Evolutionary conservation across 495 filamentous ascomycete species (phyloP).

Genomic region (Cetradonia linearis): DNA sequence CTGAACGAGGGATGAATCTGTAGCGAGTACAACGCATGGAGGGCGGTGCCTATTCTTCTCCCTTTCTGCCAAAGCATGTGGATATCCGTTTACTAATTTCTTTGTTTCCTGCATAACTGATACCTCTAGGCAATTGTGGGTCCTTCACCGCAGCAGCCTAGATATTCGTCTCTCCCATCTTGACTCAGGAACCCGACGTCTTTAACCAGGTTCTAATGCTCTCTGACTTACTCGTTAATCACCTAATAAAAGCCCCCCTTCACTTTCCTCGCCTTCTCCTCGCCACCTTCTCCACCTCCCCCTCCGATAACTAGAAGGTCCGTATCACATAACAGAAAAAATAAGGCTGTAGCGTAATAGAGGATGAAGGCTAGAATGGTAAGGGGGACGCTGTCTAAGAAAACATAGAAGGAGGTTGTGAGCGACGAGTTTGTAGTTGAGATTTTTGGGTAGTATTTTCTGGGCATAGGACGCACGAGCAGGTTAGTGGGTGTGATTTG

Average conservation of each 20-base stretch:
- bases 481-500: neutral
- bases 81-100: too few relatives aligned
- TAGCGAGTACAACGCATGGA: neutral
- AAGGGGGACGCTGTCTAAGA: neutral
- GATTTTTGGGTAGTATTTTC: neutral
- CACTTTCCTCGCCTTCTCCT: neutral
- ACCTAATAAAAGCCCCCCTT: neutral
- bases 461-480: too few relatives aligned
- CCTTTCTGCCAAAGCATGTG: too few relatives aligned
- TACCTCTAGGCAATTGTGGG: neutral
- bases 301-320: neutral
- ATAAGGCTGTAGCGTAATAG: too few relatives aligned
- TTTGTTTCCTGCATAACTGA: neutral
- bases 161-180: neutral
- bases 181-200: neutral
- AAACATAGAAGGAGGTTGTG: too few relatives aligned
- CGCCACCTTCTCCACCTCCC: neutral
- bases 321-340: neutral
- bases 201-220: neutral
- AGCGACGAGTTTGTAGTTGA: neutral
- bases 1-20: neutral
- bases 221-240: neutral
- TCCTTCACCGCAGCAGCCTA: neutral
- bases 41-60: neutral
- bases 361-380: neutral